Evolutionary conservation across 495 filamentous ascomycete genomes (phyloP), one percentile per base, ranked within the genome.

Genomic region (Neohortaea acidophila): DNA sequence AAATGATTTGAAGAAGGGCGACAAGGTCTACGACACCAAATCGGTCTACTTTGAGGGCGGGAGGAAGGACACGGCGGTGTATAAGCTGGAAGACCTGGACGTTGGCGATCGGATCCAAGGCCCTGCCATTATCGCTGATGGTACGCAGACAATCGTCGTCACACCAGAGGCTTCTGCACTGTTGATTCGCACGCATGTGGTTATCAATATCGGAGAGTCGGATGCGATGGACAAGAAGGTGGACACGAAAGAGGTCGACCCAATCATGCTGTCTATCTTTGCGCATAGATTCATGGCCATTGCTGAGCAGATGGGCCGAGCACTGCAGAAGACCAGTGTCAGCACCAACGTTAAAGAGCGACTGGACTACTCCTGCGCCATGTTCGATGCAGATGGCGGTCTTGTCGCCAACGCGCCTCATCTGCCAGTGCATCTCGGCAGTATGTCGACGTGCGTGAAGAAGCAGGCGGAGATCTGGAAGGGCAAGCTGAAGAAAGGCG

Each of bases 211-310:
- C 17, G 74, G 70, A 19, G 68, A 69, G 39, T 59, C 60, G 20
- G 70, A 73, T 33, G 52, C 58, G 20, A 63, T 72, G 30, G 72
- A 76, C 41, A 61, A 58, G 46, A 62, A 48, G 44, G 57, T 53
- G 25, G 58, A 51, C 41, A 60, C 51, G 42, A 72, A 64, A 53
- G 69, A 57, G 41, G 77, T 79, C 1, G 77, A 84, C 45, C 87
- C 89, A 0, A 93, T 97, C 56, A 79, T 91, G 60, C 72, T 97
- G 4, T 91, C 77, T 54, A 91, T 97, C 42, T 97, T 97, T 50
- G 84, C 84, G 1, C 86, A 97, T 56, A 67, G 89, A 0, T 97
- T 97, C 63, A 97, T 97, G 89, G 85, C 87, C 10, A 96, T 97
- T 53, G 89, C 89, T 2, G 89, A 97, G 59, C 87, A 94, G 56